Conservation (phyloP, 805 yeast species). For the Brettanomyces bruxellensis region DNA sequence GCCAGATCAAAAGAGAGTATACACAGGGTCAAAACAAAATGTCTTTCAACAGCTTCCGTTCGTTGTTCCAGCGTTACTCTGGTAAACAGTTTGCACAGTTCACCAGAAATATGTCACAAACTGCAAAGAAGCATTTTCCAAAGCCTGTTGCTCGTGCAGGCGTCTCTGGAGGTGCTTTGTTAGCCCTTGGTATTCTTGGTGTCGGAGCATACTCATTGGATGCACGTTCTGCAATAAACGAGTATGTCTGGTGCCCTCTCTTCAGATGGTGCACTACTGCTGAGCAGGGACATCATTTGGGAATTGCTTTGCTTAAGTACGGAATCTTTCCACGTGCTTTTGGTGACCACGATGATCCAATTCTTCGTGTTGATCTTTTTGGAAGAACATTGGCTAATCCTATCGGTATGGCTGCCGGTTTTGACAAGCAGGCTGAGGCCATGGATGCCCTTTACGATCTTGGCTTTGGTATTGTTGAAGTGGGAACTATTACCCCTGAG, state of each 20-base stretch:
- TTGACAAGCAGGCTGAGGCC: constrained; percentile 90
- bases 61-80: not conserved
- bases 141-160: not conserved
- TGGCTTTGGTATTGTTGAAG: constrained; percentile 87
- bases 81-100: no score
- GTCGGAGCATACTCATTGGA: constrained; percentile 54
- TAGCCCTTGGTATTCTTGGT: constrained; percentile 21
- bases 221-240: constrained; percentile 76
- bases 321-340: constrained; percentile 59
- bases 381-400: constrained; percentile 64
- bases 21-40: not conserved
- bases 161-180: constrained; percentile 6
- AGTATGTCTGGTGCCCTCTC: constrained; percentile 71
- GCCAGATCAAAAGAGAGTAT: no score
- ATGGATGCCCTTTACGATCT: constrained; percentile 67
- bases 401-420: constrained; percentile 90
- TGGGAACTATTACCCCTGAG: constrained; percentile 87
- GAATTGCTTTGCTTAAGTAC: constrained; percentile 58
- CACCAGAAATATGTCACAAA: no score
- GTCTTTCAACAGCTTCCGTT: not conserved
- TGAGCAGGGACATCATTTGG: constrained; percentile 78
- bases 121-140: no score
- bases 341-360: constrained; percentile 42
- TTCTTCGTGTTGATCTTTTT: constrained; percentile 53
- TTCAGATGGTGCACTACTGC: constrained; percentile 65